A percentile compares a stretch with the other conserved stretches of the same genome.
phyloP scores from a whole-genome alignment of 164 flowering plant genomes.

The Annona squamosa region DNA sequence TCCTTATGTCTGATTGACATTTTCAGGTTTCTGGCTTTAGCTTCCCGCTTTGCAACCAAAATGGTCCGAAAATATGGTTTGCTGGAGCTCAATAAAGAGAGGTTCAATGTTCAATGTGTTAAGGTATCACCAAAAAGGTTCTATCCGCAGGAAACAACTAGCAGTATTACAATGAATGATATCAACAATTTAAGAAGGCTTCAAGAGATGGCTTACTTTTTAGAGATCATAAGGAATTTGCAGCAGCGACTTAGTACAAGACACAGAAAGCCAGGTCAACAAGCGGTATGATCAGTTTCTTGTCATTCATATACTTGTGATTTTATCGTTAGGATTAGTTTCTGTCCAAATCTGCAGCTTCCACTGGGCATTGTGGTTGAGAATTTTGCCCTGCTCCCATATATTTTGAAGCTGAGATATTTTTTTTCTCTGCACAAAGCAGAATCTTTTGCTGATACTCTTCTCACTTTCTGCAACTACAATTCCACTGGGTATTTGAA shows the following conservation, averaged over 20 bases:
- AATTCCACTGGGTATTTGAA: too few species aligned
- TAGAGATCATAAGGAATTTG: conserved; percentile 68
- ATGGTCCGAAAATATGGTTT: conserved; percentile 72
- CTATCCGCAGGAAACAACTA: conserved; percentile 19
- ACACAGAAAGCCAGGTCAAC: conserved; percentile 45
- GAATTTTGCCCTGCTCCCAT: too few species aligned
- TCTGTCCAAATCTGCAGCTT: too few species aligned
- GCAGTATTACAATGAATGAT: conserved; percentile 19
- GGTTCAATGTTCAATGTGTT: conserved; percentile 12
- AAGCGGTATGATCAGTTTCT: conserved; percentile 36
- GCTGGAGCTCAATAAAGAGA: conserved; percentile 33
- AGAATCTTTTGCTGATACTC: too few species aligned
- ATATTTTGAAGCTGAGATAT: too few species aligned
- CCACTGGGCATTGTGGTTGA: too few species aligned
- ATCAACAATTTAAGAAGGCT: conserved; percentile 35
- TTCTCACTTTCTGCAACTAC: too few species aligned
- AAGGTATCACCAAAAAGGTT: conserved; percentile 7
- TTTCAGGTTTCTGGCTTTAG: conserved; percentile 72
- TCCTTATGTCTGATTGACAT: conserved; percentile 14
- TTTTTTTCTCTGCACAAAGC: too few species aligned
- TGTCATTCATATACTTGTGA: not conserved
- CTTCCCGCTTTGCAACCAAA: conserved; percentile 68
- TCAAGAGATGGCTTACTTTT: conserved; percentile 62
- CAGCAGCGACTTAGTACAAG: conserved; percentile 47
- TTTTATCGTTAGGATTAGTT: not conserved